Conservation (phyloP, 2,329 filamentous ascomycete genomes). For the Epichloe elymi region DNA sequence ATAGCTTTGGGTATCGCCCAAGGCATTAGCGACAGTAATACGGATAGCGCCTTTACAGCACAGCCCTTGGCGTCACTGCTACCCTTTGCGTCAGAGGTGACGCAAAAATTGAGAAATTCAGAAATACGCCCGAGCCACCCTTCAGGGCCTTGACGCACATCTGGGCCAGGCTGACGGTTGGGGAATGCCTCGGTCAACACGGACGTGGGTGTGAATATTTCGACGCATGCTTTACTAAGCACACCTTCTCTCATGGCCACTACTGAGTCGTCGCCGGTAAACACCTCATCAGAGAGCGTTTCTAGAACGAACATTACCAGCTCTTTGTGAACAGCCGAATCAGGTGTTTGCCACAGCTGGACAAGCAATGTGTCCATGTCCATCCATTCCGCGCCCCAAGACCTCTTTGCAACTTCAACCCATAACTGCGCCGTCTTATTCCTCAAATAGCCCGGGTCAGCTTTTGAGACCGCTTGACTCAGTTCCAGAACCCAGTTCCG, state of each 20-base stretch:
- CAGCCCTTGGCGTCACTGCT: slow-evolving; percentile 56
- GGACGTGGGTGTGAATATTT: slow-evolving; percentile 74
- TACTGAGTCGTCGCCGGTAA: slow-evolving; percentile 77
- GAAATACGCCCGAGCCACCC: slow-evolving; percentile 79
- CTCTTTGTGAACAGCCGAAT: slow-evolving; percentile 57
- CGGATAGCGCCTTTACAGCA: slow-evolving; percentile 62
- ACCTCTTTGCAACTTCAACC: slow-evolving; percentile 87
- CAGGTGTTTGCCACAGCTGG: slow-evolving; percentile 63
- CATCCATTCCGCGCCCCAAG: slow-evolving; percentile 87
- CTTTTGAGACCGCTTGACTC: slow-evolving; percentile 53
- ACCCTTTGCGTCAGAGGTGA: slow-evolving; percentile 50
- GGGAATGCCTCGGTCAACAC: slow-evolving; percentile 68
- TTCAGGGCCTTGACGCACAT: slow-evolving; percentile 64
- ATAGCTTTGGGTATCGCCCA: slow-evolving; percentile 85
- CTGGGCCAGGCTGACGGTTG: slow-evolving; percentile 51
- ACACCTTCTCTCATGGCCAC: slow-evolving; percentile 72
- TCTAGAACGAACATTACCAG: slow-evolving; percentile 82
- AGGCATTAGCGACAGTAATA: slow-evolving; percentile 64
- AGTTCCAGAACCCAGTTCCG: slow-evolving; percentile 69
- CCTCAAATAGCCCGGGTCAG: slow-evolving; percentile 70
- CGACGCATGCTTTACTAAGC: slow-evolving; percentile 79
- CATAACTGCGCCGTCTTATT: slow-evolving; percentile 93
- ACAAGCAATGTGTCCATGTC: slow-evolving; percentile 83
- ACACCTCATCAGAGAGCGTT: slow-evolving; percentile 86
- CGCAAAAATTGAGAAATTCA: slow-evolving; percentile 58